phyloP scores from a whole-genome alignment of 2,329 filamentous ascomycete genomes.

The Apiospora arundinis region DNA sequence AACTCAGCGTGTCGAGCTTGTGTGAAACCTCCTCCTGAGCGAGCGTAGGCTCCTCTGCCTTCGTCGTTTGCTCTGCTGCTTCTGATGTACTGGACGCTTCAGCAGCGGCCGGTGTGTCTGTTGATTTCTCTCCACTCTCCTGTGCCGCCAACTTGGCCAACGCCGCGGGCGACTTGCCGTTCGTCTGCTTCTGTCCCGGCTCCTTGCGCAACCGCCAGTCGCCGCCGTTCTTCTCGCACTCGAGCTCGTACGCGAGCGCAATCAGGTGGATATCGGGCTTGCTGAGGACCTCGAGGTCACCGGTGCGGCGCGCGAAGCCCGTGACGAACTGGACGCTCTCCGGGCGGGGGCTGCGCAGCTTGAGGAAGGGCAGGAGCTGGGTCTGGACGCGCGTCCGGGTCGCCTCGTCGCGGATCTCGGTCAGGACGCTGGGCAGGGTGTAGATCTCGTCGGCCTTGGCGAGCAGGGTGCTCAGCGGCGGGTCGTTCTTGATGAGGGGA shows the following conservation, averaged over 20 bases:
- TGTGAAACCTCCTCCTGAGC: slow-evolving; percentile 24
- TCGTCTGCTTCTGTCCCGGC: slow-evolving; percentile 80
- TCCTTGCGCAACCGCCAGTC: slow-evolving; percentile 82
- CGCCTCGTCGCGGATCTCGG: slow-evolving; percentile 85
- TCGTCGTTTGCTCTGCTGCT: not conserved
- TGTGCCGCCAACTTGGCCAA: slow-evolving; percentile 47
- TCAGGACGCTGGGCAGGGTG: slow-evolving; percentile 84
- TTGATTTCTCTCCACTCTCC: slow-evolving; percentile 21
- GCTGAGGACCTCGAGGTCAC: slow-evolving; percentile 87
- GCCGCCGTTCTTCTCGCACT: slow-evolving; percentile 87
- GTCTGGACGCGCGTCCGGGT: slow-evolving; percentile 84
- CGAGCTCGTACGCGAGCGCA: slow-evolving; percentile 92
- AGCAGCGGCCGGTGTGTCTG: not conserved
- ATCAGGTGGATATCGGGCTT: slow-evolving; percentile 87
- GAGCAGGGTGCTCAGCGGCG: slow-evolving; percentile 81
- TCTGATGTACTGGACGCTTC: not conserved
- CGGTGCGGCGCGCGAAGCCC: slow-evolving; percentile 87
- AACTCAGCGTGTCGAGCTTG: slow-evolving; percentile 22
- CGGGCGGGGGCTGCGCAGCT: slow-evolving; percentile 73
- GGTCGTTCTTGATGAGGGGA: slow-evolving; percentile 92
- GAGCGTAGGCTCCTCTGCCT: slow-evolving; percentile 2
- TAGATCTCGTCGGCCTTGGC: slow-evolving; percentile 77
- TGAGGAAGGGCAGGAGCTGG: slow-evolving; percentile 84
- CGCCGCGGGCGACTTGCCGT: slow-evolving; percentile 67
- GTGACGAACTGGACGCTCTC: slow-evolving; percentile 81